Evolutionary conservation across 2,329 filamentous ascomycete genomes (phyloP).

Genomic region (Penicillium olsonii): DNA sequence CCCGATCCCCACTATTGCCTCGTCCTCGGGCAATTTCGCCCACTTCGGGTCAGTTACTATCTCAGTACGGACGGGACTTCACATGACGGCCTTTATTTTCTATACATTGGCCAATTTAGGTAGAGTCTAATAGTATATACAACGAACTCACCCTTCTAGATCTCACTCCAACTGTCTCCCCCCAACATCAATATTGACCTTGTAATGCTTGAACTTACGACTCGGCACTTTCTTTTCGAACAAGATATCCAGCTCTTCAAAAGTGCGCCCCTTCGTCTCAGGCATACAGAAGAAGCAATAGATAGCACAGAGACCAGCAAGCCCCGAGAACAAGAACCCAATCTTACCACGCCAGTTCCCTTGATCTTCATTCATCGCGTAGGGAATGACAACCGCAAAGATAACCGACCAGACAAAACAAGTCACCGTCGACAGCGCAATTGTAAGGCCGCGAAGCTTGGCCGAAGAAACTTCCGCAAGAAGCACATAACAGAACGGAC

Average conservation of each 20-base stretch:
- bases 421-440: conserved; percentile 32
- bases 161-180: conserved; percentile 24
- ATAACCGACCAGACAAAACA: conserved; percentile 31
- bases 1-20: background rate
- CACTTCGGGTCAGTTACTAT: too few relatives aligned
- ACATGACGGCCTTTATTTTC: too few relatives aligned
- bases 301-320: conserved; percentile 22
- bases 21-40: too few relatives aligned
- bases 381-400: conserved; percentile 36
- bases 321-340: conserved; percentile 34
- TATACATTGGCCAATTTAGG: background rate
- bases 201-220: conserved; percentile 21
- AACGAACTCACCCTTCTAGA: background rate
- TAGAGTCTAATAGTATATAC: background rate
- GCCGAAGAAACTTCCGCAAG: conserved; percentile 56
- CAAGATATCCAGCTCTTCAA: conserved; percentile 34
- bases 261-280: conserved; percentile 32
- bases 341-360: conserved; percentile 33
- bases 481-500: conserved; percentile 55
- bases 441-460: conserved; percentile 55
- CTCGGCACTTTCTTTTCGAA: conserved; percentile 28
- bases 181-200: background rate
- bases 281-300: conserved; percentile 37
- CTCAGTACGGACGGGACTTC: too few relatives aligned
- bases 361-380: conserved; percentile 35